Percentiles rank a stretch among this genome's conserved stretches.
These are phyloP conservation scores for Arthrobotrys sphaeroides DNA, from an alignment of 2,329 filamentous ascomycete genomes.

Conservation along the genomic window DNA sequence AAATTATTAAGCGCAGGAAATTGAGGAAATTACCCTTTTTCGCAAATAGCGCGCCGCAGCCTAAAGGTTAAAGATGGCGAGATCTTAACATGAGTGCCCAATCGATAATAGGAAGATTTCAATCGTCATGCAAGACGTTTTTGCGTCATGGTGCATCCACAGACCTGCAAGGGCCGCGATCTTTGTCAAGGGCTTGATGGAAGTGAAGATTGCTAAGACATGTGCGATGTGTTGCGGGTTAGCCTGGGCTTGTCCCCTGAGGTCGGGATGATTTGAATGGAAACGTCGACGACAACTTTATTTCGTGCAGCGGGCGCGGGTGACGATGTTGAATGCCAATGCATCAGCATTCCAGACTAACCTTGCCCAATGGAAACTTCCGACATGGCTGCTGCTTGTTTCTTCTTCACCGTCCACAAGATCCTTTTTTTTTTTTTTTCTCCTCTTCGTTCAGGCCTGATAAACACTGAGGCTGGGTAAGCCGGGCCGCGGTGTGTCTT, in stretches of 20 bases:
- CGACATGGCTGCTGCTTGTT: conserved; percentile 28
- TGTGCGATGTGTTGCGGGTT: conserved; percentile 39
- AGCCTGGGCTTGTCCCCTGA: conserved; percentile 19
- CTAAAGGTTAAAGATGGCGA: conserved; percentile 33
- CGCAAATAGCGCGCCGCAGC: conserved; percentile 56
- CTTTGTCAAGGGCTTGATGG: conserved; percentile 58
- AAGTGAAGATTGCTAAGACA: conserved; percentile 56
- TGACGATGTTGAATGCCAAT: conserved; percentile 17
- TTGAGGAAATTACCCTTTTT: conserved; percentile 55
- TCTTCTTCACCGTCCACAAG: conserved; percentile 12
- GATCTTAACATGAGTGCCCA: conserved; percentile 26
- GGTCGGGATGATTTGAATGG: conserved; percentile 5
- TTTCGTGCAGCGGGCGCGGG: conserved; percentile 19
- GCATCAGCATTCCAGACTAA: conserved; percentile 51
- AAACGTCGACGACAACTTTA: conserved; percentile 9
- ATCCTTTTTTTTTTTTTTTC: background rate
- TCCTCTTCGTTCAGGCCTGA: conserved; percentile 40
- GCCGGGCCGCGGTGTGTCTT: background rate
- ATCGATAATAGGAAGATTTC: background rate
- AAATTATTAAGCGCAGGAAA: conserved; percentile 24
- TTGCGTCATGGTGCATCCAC: conserved; percentile 40
- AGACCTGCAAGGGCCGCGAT: conserved; percentile 55
- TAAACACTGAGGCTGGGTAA: conserved; percentile 46
- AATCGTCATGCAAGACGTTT: conserved; percentile 17
- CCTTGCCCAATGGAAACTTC: conserved; percentile 52